Conservation (phyloP, 2,329 filamentous ascomycete species). For the Alternaria ventricosa region DNA sequence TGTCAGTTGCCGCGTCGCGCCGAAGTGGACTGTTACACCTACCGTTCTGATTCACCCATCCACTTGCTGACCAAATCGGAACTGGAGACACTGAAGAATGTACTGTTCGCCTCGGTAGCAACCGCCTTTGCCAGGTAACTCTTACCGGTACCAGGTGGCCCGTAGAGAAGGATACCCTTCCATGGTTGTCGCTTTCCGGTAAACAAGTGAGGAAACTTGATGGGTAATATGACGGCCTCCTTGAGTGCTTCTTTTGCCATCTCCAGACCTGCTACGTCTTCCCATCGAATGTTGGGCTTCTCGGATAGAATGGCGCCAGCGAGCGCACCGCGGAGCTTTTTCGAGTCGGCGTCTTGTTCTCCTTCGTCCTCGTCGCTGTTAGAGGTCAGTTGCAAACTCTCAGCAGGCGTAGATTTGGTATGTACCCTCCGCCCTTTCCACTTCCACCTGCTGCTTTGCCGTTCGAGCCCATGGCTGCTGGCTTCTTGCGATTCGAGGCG, state of each 20-base stretch:
- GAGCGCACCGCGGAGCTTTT: conserved; percentile 91
- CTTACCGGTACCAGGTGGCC: conserved; percentile 96
- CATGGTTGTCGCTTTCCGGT: conserved; percentile 95
- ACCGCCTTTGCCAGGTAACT: conserved; percentile 97
- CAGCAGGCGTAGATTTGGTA: neutral
- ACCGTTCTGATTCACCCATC: conserved; percentile 99
- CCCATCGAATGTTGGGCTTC: conserved; percentile 96
- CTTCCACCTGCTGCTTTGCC: conserved; percentile 69
- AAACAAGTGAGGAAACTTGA: conserved; percentile 97
- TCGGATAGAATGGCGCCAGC: conserved; percentile 92
- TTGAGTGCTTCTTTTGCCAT: conserved; percentile 95
- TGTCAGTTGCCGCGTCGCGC: conserved; percentile 11
- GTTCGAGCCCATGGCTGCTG: conserved; percentile 74
- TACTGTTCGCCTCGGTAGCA: conserved; percentile 97
- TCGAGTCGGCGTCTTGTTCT: conserved; percentile 82
- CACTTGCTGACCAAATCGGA: conserved; percentile 98
- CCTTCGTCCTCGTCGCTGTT: conserved; percentile 67
- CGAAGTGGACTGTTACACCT: conserved; percentile 29
- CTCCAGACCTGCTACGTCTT: conserved; percentile 95
- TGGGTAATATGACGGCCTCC: conserved; percentile 95
- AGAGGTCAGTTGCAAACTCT: conserved; percentile 4
- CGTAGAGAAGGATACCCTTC: conserved; percentile 97
- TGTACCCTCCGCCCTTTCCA: conserved; percentile 63
- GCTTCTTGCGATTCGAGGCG: conserved; percentile 69
- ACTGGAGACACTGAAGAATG: conserved; percentile 98